A percentile compares a stretch with the other conserved stretches of the same genome.
Conservation (phyloP, 306 rosid species). For the Coriaria nepalensis region DNA sequence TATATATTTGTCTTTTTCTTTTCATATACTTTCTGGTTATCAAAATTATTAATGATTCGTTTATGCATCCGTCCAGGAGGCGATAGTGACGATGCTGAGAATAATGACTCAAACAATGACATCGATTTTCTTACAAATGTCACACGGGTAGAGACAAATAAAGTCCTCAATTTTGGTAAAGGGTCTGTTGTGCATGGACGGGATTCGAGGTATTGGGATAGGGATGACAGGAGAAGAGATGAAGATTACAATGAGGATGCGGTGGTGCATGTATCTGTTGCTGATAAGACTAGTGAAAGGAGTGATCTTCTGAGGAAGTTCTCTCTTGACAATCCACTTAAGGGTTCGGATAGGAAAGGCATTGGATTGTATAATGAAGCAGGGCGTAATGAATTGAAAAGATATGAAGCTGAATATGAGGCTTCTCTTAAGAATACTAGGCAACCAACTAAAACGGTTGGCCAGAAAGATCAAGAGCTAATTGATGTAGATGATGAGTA, state of each 20-base stretch:
- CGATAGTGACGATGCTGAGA: slow-evolving; percentile 26
- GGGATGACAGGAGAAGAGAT: slow-evolving; percentile 94
- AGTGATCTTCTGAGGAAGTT: slow-evolving; percentile 25
- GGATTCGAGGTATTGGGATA: slow-evolving; percentile 95
- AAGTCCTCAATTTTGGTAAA: slow-evolving; percentile 70
- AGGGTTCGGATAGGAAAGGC: slow-evolving; percentile 31
- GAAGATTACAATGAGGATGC: slow-evolving; percentile 65
- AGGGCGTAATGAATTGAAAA: slow-evolving; percentile 83
- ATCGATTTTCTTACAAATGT: slow-evolving; percentile 76
- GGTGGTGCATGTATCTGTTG: slow-evolving; percentile 24
- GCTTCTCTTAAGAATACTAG: slow-evolving; percentile 52
- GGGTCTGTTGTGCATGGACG: slow-evolving; percentile 61
- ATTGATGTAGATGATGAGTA: slow-evolving; percentile 54
- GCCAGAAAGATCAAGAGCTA: slow-evolving; percentile 13
- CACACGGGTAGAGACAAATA: slow-evolving; percentile 48
- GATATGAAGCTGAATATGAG: slow-evolving; percentile 80
- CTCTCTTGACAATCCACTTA: slow-evolving; percentile 20
- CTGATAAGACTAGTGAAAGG: slow-evolving; percentile 17
- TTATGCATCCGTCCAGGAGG: slow-evolving; percentile 35
- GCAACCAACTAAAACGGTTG: slow-evolving; percentile 13
- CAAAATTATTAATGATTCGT: slow-evolving; percentile 9
- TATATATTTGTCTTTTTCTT: too few relatives aligned
- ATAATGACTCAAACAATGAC: slow-evolving; percentile 46
- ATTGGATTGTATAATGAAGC: slow-evolving; percentile 86
- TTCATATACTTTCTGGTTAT: not conserved